phyloP scores from a whole-genome alignment of 2,329 filamentous ascomycete genomes.

The Colletotrichum navitas region DNA sequence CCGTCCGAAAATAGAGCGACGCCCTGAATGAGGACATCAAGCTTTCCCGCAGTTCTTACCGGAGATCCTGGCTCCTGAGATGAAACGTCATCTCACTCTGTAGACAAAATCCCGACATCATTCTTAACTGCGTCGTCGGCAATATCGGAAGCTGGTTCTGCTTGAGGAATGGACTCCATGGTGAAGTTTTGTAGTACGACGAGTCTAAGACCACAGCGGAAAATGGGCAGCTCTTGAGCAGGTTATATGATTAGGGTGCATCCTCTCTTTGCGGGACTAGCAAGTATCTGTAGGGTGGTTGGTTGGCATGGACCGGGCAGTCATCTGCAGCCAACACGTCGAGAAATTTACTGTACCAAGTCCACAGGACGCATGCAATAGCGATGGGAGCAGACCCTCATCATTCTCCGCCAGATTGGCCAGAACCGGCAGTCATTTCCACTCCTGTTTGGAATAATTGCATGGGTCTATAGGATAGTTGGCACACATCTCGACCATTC shows the following conservation, averaged over 20 bases:
- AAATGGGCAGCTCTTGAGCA: background rate
- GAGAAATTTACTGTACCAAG: conserved; percentile 2
- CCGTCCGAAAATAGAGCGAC: conserved; percentile 51
- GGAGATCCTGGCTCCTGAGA: background rate
- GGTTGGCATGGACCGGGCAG: background rate
- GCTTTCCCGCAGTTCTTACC: conserved; percentile 15
- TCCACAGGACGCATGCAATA: background rate
- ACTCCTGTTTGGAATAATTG: too few relatives aligned
- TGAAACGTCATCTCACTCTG: background rate
- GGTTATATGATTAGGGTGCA: too few relatives aligned
- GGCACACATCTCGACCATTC: background rate
- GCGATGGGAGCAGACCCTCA: background rate
- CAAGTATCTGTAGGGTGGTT: background rate
- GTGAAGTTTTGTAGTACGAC: too few relatives aligned
- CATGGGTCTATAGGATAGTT: too few relatives aligned
- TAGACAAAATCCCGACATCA: conserved; percentile 7
- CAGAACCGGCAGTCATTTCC: background rate
- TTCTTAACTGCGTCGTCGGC: background rate
- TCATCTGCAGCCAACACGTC: conserved; percentile 4
- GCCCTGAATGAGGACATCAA: conserved; percentile 47
- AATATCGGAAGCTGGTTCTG: background rate
- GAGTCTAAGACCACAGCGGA: background rate
- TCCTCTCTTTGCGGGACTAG: background rate
- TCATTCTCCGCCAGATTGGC: background rate
- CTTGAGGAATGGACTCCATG: conserved; percentile 17